Evolutionary conservation across 129 eudicot genomes (phyloP).

Genomic region (Solidago caesia): DNA sequence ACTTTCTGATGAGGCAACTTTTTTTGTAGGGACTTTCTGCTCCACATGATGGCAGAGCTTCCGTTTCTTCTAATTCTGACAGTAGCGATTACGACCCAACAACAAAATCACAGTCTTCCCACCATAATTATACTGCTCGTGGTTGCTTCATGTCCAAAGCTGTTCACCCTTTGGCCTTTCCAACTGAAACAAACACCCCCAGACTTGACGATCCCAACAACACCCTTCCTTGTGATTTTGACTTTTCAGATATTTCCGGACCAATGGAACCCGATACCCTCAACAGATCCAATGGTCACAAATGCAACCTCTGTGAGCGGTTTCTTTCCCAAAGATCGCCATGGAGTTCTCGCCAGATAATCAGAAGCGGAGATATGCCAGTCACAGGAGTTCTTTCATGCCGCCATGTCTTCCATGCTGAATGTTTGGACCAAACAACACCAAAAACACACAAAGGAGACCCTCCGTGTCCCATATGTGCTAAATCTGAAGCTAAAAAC

Average conservation of each 20-base stretch:
- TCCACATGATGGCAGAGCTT: conserved; percentile 56
- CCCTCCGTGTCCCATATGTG: conserved; percentile 81
- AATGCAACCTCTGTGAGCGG: conserved; percentile 73
- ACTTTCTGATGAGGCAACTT: not conserved
- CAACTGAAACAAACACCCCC: conserved; percentile 47
- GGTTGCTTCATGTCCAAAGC: conserved; percentile 87
- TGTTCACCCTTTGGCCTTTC: conserved; percentile 68
- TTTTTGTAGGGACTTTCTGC: conserved; percentile 60
- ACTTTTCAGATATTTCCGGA: conserved; percentile 55
- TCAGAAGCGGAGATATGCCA: conserved; percentile 80
- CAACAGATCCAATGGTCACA: conserved; percentile 36
- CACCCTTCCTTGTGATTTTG: conserved; percentile 40
- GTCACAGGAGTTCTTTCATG: conserved; percentile 82
- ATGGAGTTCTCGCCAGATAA: conserved; percentile 71
- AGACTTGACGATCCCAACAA: conserved; percentile 38
- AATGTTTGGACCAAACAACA: conserved; percentile 83
- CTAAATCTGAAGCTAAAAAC: conserved; percentile 45
- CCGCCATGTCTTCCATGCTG: conserved; percentile 87
- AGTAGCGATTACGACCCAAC: conserved; percentile 59
- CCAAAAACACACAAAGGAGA: conserved; percentile 72
- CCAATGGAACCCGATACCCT: conserved; percentile 39
- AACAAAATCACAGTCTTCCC: conserved; percentile 51
- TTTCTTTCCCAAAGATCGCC: conserved; percentile 77
- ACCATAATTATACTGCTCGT: conserved; percentile 51
- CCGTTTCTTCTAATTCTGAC: conserved; percentile 81